Evolutionary conservation across 2,329 filamentous ascomycete genomes (phyloP).

Genomic region (Dactylellina drechsleri): DNA sequence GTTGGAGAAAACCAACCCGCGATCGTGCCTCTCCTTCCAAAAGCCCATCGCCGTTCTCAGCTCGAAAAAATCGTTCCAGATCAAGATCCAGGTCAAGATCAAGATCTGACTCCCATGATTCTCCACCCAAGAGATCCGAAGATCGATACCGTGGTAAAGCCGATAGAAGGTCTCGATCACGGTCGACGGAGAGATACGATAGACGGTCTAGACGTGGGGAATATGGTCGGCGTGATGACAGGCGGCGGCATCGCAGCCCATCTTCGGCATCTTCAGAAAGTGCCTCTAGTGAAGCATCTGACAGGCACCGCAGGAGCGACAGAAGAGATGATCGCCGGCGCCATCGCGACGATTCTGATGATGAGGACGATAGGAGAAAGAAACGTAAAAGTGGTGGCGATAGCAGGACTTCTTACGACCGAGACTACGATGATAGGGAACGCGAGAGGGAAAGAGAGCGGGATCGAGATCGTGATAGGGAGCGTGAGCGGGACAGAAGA

Average conservation of each 20-base stretch:
- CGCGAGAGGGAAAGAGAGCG: conserved; percentile 19
- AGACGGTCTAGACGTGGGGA: conserved; percentile 36
- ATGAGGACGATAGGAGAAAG: conserved; percentile 29
- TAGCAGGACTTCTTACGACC: conserved; percentile 32
- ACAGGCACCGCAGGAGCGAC: conserved; percentile 24
- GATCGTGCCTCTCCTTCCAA: conserved; percentile 57
- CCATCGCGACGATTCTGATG: conserved; percentile 39
- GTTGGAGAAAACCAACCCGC: conserved; percentile 59
- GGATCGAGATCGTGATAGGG: conserved; percentile 25
- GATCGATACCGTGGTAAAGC: conserved; percentile 58
- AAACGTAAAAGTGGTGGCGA: conserved; percentile 36
- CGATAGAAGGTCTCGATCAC: conserved; percentile 58
- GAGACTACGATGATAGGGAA: conserved; percentile 25
- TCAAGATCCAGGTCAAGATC: conserved; percentile 59
- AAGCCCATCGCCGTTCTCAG: conserved; percentile 56
- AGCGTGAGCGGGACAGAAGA: conserved; percentile 31
- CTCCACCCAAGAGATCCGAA: conserved; percentile 59
- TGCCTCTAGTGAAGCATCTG: conserved; percentile 56
- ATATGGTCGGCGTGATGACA: conserved; percentile 41
- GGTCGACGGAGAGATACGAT: conserved; percentile 44
- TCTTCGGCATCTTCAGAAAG: conserved; percentile 55
- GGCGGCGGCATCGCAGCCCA: conserved; percentile 36
- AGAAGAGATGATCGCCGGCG: conserved; percentile 39
- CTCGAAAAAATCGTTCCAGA: conserved; percentile 31
- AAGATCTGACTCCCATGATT: conserved; percentile 56